These are phyloP conservation scores for Cyphellophora attinorum DNA, from an alignment of 2,329 filamentous ascomycete genomes.

Conservation along the genomic window DNA sequence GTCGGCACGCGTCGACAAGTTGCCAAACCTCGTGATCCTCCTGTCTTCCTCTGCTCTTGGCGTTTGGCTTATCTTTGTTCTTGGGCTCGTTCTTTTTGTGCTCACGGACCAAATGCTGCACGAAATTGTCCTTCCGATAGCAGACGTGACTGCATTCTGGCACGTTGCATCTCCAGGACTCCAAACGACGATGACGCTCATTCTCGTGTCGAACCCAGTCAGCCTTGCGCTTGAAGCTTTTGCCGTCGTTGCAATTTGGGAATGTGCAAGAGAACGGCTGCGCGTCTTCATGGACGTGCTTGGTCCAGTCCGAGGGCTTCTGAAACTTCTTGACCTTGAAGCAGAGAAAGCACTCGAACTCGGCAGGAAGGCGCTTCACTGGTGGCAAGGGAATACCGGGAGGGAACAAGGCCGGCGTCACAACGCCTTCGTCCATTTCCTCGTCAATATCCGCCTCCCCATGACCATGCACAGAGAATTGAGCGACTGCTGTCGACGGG, in stretches of 20 bases:
- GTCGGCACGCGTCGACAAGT: conserved; percentile 68
- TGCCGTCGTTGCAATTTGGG: conserved; percentile 69
- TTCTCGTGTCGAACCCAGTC: conserved; percentile 95
- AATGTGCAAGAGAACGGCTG: conserved; percentile 92
- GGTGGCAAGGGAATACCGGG: conserved; percentile 73
- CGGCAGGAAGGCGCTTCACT: conserved; percentile 64
- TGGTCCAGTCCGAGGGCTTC: conserved; percentile 94
- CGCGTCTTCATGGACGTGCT: conserved; percentile 89
- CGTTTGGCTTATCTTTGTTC: conserved; percentile 54
- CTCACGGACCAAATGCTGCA: conserved; percentile 84
- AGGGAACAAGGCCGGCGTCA: conserved; percentile 67
- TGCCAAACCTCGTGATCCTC: conserved; percentile 60
- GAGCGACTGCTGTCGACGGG: conserved; percentile 45
- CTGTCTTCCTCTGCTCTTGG: conserved; percentile 20
- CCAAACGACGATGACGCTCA: conserved; percentile 77
- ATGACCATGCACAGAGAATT: conserved; percentile 46
- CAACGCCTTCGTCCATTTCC: conserved; percentile 56
- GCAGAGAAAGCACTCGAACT: conserved; percentile 84
- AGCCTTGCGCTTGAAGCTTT: conserved; percentile 89
- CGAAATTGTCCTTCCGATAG: conserved; percentile 83
- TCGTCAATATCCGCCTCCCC: conserved; percentile 53
- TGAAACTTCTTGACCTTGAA: conserved; percentile 76
- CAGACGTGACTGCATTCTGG: conserved; percentile 73
- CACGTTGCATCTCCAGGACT: conserved; percentile 82
- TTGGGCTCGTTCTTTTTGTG: conserved; percentile 80